These are phyloP conservation scores for Vickermania ingenoplastis DNA, from an alignment of 208 protist species.

Conservation along the genomic window DNA sequence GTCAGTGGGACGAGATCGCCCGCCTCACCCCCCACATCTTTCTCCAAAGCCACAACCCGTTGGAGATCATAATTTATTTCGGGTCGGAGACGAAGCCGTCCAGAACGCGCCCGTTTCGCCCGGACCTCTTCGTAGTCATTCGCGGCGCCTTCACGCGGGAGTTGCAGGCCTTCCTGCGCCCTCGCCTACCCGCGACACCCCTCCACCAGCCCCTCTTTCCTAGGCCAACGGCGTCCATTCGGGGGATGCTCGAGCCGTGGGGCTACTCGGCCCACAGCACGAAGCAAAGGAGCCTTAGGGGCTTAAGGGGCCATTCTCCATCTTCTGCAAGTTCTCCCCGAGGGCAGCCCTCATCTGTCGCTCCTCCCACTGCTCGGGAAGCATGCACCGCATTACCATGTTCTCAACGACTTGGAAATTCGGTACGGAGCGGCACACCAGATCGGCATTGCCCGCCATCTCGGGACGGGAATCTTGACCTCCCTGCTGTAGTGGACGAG, in stretches of 20 bases:
- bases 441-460: constrained; percentile 9
- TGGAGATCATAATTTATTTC: constrained; percentile 1
- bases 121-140: constrained; percentile 1
- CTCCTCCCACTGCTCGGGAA: constrained; percentile 11
- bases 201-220: constrained; percentile 5
- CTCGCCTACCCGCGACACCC: neutral
- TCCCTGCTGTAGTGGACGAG: constrained; percentile 6
- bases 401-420: constrained; percentile 7
- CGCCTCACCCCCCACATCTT: neutral
- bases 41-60: neutral
- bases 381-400: constrained; percentile 1
- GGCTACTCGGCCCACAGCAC: constrained; percentile 15
- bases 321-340: neutral
- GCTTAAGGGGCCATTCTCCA: constrained; percentile 7
- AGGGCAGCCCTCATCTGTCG: no score
- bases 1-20: neutral
- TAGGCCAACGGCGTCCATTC: constrained; percentile 4
- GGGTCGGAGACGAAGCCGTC: neutral
- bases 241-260: constrained; percentile 6
- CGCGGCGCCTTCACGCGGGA: neutral
- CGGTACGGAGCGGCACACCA: constrained; percentile 9
- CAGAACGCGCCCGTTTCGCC: neutral
- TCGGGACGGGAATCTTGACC: constrained; percentile 9
- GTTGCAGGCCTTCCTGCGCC: neutral
- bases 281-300: no score